Evolutionary conservation across 805 yeast genomes (phyloP), one percentile per base, ranked within the genome.

Genomic region (Metschnikowia henanensis): DNA sequence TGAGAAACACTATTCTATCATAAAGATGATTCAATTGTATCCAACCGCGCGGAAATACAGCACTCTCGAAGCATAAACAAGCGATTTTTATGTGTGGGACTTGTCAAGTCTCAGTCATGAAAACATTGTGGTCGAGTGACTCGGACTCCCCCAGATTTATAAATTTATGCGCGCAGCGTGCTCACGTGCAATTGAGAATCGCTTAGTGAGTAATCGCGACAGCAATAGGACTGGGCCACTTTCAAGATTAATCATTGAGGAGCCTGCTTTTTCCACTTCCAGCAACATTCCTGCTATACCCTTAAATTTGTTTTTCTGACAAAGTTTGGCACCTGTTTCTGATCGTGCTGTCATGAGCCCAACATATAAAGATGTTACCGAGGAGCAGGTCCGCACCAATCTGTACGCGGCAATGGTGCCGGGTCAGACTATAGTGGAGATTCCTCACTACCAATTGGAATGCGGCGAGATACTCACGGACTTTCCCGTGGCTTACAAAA

Each of bases 401-500:
- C 84, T 87, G 15, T 88, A 79, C 53, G 75, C 84, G 2, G 71
- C 71, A 16, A 68, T 91, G 41, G 95, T 94, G 9, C 72, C 78
- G 18, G 84, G 81, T 35, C 99, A 94, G 65, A 77, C 80, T 23
- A 81, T 88, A 15, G 87, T 86, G 10, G 83, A 85, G 46, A 72
- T 94, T 6, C 96, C 97, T 0, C 73, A 76, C 47, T 79, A 81
- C 55, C 72, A 72, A 25, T 72, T 94, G 19, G 99, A 94, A 59
- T 84, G 94, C 41, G 97, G 96, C 4, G 90, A 87, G 47, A 64
- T 72, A 0, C 66, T 92, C 10, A 61, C 58, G 35, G 72, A 87
- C 21, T 88, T 91, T 34, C 98, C 97, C 0, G 87, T 94, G 18
- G 99, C 98, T 2, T 94, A 87, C 70, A 92, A 92, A 63, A 85